Evolutionary conservation across 768 basidiomycete species (phyloP), one percentile per base, ranked within the genome.

Genomic region (Suillus fuscotomentosus): DNA sequence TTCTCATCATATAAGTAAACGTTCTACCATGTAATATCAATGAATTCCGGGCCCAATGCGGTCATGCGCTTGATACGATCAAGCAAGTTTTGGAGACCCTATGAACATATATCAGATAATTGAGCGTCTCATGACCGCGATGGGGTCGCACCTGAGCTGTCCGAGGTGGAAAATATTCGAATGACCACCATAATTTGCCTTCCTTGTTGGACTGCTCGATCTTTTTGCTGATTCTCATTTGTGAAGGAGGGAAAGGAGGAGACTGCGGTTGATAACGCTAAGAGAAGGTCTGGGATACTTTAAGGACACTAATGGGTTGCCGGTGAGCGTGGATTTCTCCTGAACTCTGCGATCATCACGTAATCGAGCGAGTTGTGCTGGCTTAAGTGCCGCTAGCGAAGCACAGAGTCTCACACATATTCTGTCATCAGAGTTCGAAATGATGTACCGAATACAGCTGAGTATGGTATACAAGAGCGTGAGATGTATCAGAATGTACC

Each of bases 31-130:
- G 97, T 99, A 72, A 99, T 97, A 75, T 99, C 97, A 70, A 99
- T 91, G 74, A 99, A 99, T 75, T 97, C 97, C 10, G 97, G 97
- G 2, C 97, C 97, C 42, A 97, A 80, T 9, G 86, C 86, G 61
- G 95, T 86, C 97, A 99, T 99, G 67, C 96, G 93, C 77, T 99
- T 97, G 79, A 99, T 99, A 71, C 97, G 95, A 78, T 98, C 96
- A 65, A 97, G 84, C 41, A 99, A 82, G 77, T 99, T 99, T 89
- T 97, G 94, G 55, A 97, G 73, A 61, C 75, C 70, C 68, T 67
- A 47, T 47, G 62, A 48, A 60, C 57, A 65, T 36, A 22, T 31
- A 2, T 10, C 47, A 65, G 62, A 38, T 41, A 36, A 60, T 41
- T 27, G 41, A 42, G 10, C n/a, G n/a, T 42, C 38, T 51, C 54